A percentile compares a stretch with the other conserved stretches of the same genome.
These are phyloP conservation scores for Amanita inopinata DNA, from an alignment of 768 basidiomycete species.

Conservation along the genomic window DNA sequence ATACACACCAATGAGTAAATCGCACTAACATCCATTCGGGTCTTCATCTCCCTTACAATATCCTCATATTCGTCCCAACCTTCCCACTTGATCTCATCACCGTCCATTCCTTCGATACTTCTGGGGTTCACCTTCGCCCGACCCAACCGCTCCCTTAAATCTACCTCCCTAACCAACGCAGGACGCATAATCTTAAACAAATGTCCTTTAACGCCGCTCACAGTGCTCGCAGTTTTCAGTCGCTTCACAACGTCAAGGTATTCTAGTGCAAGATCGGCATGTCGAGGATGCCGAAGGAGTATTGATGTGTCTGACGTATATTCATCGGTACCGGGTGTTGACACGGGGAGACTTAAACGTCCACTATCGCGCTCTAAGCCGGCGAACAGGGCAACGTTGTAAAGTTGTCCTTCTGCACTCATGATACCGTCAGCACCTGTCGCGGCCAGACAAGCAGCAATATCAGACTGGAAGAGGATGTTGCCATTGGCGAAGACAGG, in stretches of 20 bases:
- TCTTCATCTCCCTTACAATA: constrained; percentile 50
- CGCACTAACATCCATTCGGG: constrained; percentile 34
- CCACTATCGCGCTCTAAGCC: constrained; percentile 19
- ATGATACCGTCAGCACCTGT: constrained; percentile 92
- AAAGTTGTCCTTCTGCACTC: constrained; percentile 91
- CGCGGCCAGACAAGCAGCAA: constrained; percentile 63
- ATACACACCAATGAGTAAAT: constrained; percentile 3
- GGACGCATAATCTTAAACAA: constrained; percentile 89
- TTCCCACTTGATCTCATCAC: constrained; percentile 12
- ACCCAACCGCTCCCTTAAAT: constrained; percentile 68
- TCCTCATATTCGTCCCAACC: constrained; percentile 38
- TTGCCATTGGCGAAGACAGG: constrained; percentile 98
- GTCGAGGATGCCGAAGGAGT: constrained; percentile 42
- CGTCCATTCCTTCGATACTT: constrained; percentile 10
- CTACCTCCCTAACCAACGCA: constrained; percentile 52
- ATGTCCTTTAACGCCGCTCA: constrained; percentile 83
- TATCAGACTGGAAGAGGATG: constrained; percentile 79
- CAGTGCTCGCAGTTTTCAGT: constrained; percentile 59
- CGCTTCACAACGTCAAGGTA: constrained; percentile 74
- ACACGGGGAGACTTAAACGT: constrained; percentile 8
- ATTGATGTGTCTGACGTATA: constrained; percentile 22
- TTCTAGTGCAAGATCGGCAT: constrained; percentile 66
- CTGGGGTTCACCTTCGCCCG: constrained; percentile 24
- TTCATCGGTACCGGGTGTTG: constrained; percentile 12
- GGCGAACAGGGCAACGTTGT: constrained; percentile 79